These are phyloP conservation scores for Zymoseptoria ardabiliae DNA, from an alignment of 2,329 filamentous ascomycete species.

Conservation along the genomic window DNA sequence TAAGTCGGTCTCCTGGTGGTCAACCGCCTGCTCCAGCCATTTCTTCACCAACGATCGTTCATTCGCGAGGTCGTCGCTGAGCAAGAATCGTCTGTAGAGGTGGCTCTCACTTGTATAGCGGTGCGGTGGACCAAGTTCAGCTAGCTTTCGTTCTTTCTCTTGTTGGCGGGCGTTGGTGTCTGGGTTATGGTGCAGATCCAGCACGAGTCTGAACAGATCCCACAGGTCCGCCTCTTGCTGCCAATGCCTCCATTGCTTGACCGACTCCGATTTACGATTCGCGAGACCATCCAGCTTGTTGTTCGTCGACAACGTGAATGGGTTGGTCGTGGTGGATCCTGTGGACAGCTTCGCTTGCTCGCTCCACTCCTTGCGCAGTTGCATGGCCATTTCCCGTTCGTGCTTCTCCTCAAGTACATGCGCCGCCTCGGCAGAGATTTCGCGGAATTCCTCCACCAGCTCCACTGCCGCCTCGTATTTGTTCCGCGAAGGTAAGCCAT, in stretches of 20 bases:
- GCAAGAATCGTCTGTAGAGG: conserved; percentile 67
- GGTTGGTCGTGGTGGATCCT: conserved; percentile 12
- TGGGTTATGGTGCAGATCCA: conserved; percentile 56
- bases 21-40: conserved; percentile 77
- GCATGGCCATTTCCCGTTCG: conserved; percentile 32
- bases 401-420: conserved; percentile 39
- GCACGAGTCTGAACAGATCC: conserved; percentile 70
- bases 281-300: conserved; percentile 9
- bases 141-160: conserved; percentile 29
- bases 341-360: conserved; percentile 17
- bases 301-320: conserved; percentile 25
- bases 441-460: conserved; percentile 43
- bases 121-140: conserved; percentile 27
- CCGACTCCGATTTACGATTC: conserved; percentile 28
- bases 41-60: conserved; percentile 75
- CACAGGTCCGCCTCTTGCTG: conserved; percentile 84
- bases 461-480: conserved; percentile 55
- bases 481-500: conserved; percentile 40
- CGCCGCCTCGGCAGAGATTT: conserved; percentile 47
- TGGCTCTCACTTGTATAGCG: conserved; percentile 54
- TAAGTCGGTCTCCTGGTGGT: conserved; percentile 60
- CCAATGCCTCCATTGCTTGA: conserved; percentile 55
- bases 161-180: conserved; percentile 27
- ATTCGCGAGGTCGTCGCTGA: conserved; percentile 62
- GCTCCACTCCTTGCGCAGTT: conserved; percentile 32